Evolutionary conservation across 306 rosid species (phyloP).

Genomic region (Gleditsia sinensis): DNA sequence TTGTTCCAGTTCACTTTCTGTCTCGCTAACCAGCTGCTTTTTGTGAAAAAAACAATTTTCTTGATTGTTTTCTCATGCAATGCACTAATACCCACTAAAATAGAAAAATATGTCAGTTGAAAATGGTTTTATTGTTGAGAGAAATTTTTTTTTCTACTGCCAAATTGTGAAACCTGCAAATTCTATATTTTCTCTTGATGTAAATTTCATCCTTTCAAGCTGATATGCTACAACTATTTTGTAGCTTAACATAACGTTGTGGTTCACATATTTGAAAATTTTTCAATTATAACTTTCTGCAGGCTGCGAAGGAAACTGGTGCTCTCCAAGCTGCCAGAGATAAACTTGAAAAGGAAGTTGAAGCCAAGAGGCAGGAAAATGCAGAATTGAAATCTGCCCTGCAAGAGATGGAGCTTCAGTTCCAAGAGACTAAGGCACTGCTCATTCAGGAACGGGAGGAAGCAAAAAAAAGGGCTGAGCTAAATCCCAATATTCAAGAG

Average conservation of each 20-base stretch:
- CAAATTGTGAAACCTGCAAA: conserved; percentile 9
- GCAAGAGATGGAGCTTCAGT: too few species aligned
- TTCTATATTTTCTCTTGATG: neutral
- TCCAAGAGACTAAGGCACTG: conserved; percentile 53
- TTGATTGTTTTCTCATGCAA: neutral
- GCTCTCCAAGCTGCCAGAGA: conserved; percentile 88
- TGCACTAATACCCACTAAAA: conserved; percentile 2
- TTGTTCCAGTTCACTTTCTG: conserved; percentile 1
- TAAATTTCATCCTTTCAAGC: conserved; percentile 8
- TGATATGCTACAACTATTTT: neutral
- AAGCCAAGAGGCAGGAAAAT: conserved; percentile 60
- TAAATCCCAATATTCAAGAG: conserved; percentile 41
- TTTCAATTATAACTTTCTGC: conserved; percentile 13
- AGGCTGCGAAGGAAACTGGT: conserved; percentile 94
- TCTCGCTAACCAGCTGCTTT: too few species aligned
- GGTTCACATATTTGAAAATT: neutral
- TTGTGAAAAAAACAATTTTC: neutral
- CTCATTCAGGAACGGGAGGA: conserved; percentile 63
- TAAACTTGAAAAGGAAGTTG: conserved; percentile 82
- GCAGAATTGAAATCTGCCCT: conserved; percentile 65
- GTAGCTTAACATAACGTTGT: neutral
- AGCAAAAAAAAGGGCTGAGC: conserved; percentile 45
- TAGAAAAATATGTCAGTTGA: neutral
- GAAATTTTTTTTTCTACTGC: neutral
- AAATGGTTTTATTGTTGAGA: neutral